These are phyloP conservation scores for Erythrophleum ivorense DNA, from an alignment of 331 rosid species.

Conservation along the genomic window DNA sequence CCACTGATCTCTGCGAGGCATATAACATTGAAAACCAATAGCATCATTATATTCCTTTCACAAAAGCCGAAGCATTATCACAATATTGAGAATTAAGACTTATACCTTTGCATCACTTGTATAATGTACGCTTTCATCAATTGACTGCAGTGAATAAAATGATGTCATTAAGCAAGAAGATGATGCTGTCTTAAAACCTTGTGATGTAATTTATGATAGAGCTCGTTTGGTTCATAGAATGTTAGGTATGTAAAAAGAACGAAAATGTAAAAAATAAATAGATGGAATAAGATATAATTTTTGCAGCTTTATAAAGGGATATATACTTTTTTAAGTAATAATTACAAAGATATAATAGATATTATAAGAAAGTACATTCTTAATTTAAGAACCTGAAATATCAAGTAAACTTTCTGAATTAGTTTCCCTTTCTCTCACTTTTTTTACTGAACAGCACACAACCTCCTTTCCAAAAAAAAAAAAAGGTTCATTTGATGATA, in stretches of 20 bases:
- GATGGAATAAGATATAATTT: too few relatives aligned
- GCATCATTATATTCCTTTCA: conserved; percentile 1
- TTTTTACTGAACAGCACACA: background rate
- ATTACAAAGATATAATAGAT: too few relatives aligned
- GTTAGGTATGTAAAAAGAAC: too few relatives aligned
- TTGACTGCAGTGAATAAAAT: conserved; percentile 58
- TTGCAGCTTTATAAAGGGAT: too few relatives aligned
- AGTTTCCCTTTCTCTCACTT: background rate
- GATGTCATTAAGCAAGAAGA: conserved; percentile 15
- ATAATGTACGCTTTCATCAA: conserved; percentile 64
- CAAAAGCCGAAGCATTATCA: conserved; percentile 17
- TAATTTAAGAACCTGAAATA: background rate
- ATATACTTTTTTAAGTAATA: too few relatives aligned
- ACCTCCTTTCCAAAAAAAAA: background rate
- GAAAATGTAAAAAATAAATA: too few relatives aligned
- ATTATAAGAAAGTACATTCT: background rate
- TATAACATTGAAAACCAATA: conserved; percentile 29
- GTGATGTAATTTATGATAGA: too few relatives aligned
- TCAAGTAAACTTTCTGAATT: conserved; percentile 3
- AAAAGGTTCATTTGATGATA: background rate
- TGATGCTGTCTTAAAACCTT: background rate
- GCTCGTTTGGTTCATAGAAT: too few relatives aligned
- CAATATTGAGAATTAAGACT: background rate
- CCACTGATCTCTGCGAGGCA: conserved; percentile 62
- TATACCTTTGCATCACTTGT: conserved; percentile 72